A percentile compares a stretch with the other conserved stretches of the same genome.
phyloP scores from a whole-genome alignment of 768 basidiomycete species.

The Jaapia argillacea region DNA sequence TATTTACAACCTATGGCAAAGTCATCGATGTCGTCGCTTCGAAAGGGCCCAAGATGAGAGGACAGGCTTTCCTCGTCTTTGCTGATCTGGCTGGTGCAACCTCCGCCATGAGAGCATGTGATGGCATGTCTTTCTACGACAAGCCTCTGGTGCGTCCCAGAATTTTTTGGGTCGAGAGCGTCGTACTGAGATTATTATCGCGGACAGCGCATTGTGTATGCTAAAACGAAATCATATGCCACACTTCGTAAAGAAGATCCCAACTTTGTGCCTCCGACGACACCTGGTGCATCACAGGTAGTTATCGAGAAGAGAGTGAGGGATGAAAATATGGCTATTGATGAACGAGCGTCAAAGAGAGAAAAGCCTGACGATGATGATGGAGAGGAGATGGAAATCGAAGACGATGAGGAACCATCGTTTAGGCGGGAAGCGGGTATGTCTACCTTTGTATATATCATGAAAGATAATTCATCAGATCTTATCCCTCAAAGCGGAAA shows the following conservation, averaged over 20 bases:
- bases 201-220: constrained; percentile 79
- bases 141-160: constrained; percentile 71
- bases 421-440: no score
- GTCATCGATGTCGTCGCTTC: constrained; percentile 90
- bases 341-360: constrained; percentile 52
- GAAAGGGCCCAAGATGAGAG: constrained; percentile 77
- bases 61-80: constrained; percentile 96
- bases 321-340: constrained; percentile 48
- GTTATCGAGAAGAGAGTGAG: constrained; percentile 52
- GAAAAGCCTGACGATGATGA: constrained; percentile 50
- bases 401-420: constrained; percentile 72
- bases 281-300: constrained; percentile 50
- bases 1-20: constrained; percentile 91
- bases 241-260: constrained; percentile 74
- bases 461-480: no score
- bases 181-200: neutral
- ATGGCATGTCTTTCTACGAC: constrained; percentile 89
- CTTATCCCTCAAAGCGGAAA: no score
- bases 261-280: constrained; percentile 64
- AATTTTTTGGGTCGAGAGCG: constrained; percentile 10
- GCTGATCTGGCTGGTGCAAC: constrained; percentile 86
- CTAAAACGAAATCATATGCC: constrained; percentile 82
- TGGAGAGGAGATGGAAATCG: constrained; percentile 91
- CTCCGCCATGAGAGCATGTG: constrained; percentile 85
- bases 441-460: no score